Evolutionary conservation across 148 eudicot species (phyloP), one percentile per base, ranked within the genome.

Genomic region (Suaeda aralocaspica): DNA sequence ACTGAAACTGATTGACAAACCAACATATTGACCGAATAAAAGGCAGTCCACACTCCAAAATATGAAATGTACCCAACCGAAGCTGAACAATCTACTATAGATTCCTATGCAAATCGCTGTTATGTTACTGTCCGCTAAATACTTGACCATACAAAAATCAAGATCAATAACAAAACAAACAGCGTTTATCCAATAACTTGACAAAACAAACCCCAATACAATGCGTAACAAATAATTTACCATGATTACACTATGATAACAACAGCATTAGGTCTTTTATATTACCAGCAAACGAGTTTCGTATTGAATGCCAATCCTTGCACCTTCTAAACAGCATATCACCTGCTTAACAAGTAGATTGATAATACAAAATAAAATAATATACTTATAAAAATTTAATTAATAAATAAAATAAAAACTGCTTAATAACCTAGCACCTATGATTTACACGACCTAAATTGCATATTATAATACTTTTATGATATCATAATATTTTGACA

Each of bases 261-360:
- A 29, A 69, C 24, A 49, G 24, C 39, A 44, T 24, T 28, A 8
- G n/a, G 13, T 19, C 21, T n/a, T 59, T 34, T 5, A 5, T 18
- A 34, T 76, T 93, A 93, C 98, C 99, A 59, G 97, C 99, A 88
- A 83, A 95, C 71, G 92, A 84, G 99, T 89, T 76, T 91, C 97
- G 75, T 87, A 95, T 55, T 87, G 96, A 79, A 95, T 89, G 80
- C 97, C 99, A 78, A 95, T 91, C 71, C 99, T 87, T 64, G 97
- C 93, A 74, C 99, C 96, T 71, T 89, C 93, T 79, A 95, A 79
- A 72, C 97, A 95, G 69, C 99, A 91, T 56, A 95, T 85, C 49
- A 84, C 80, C 98, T 93, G 88, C 44, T 70, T 68, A 66, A 26
- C 66, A 53, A 56, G 57, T 49, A 64, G 42, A 52, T 61, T 45